These are phyloP conservation scores for Corrigiola litoralis DNA, from an alignment of 179 eudicot genomes.

Conservation along the genomic window DNA sequence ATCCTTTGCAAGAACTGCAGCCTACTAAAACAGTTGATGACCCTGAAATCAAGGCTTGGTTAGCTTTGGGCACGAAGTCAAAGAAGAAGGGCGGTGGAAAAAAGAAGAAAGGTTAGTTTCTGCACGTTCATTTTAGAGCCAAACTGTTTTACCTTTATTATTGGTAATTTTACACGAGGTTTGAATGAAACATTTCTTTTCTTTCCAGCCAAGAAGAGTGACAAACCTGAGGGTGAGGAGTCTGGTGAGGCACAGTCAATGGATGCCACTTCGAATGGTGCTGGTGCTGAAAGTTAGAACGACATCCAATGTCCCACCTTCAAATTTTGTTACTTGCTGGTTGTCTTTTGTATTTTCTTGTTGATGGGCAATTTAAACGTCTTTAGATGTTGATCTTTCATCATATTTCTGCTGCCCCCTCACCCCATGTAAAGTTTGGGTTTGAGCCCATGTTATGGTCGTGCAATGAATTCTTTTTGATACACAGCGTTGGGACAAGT, in stretches of 20 bases:
- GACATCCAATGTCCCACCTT: neutral
- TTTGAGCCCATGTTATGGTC: constrained; percentile 24
- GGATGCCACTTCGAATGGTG: constrained; percentile 39
- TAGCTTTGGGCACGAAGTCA: constrained; percentile 68
- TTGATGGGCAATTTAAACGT: constrained; percentile 20
- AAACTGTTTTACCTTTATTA: neutral
- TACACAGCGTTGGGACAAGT: constrained; percentile 8
- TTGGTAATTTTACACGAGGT: neutral
- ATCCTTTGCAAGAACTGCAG: constrained; percentile 79
- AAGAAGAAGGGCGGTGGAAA: constrained; percentile 99
- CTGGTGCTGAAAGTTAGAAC: constrained; percentile 29
- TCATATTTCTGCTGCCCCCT: constrained; percentile 8
- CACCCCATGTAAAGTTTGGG: constrained; percentile 23
- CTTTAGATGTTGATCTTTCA: constrained; percentile 22
- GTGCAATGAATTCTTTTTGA: constrained; percentile 16
- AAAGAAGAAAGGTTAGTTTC: constrained; percentile 82
- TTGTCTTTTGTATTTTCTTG: constrained; percentile 25
- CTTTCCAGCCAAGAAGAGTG: constrained; percentile 54
- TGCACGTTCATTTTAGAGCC: too few relatives aligned
- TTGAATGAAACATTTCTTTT: neutral
- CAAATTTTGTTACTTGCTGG: constrained; percentile 24
- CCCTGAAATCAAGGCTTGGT: constrained; percentile 94
- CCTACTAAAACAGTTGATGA: constrained; percentile 77
- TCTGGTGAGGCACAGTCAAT: constrained; percentile 39
- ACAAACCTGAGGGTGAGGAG: constrained; percentile 34